Evolutionary conservation across 225 moss, liverwort and hornwort genomes (phyloP), one percentile per base, ranked within the genome.

Genomic region (Bryoerythrophyllum caledonicum): DNA sequence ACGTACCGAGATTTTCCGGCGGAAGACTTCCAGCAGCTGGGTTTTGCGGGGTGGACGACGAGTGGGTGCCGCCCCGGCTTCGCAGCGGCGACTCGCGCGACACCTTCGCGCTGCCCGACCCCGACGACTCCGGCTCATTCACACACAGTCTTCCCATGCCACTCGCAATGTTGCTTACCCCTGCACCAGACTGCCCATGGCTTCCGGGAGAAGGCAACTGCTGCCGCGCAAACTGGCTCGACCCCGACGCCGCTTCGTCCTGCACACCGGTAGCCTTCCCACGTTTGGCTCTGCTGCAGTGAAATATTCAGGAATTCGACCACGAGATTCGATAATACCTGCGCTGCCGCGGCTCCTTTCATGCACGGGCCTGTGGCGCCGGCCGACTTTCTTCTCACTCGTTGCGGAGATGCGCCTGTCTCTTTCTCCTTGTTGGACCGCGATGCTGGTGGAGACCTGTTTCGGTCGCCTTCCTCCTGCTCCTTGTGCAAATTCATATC

Each of bases 121-220:
- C 19, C 19, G 89, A 90, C n/a, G 93, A 79, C 71, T 93, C 89
- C 16, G 76, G 65, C 32, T 91, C 78, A 63, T 89, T 89, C 55
- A 97, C 64, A 54, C 80, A 83, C 17, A 99, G 84, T 54, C 82
- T 86, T 17, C 85, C 85, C 68, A 93, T 82, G 10, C 85, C 72
- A 40, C 49, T 83, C 24, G 84, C 80, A 70, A 91, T 72, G 63
- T 58, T 87, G 56, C 67, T 80, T 34, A 81, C 72, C 57, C 82
- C 79, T 38, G 72, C 7, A 6, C 48, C 6, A 13, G 48, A 49
- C 19, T 85, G 82, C 1, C 19, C 21, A 26, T 65, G 72, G 32
- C 52, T 32, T 13, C 23, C 8, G 0, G 48, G 27, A 10, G 56
- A 10, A 3, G 8, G 38, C 38, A 73, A 77, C 41, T 85, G 76